phyloP scores from a whole-genome alignment of 192 early-diverging fungal species.

The Coemansia sp. region DNA sequence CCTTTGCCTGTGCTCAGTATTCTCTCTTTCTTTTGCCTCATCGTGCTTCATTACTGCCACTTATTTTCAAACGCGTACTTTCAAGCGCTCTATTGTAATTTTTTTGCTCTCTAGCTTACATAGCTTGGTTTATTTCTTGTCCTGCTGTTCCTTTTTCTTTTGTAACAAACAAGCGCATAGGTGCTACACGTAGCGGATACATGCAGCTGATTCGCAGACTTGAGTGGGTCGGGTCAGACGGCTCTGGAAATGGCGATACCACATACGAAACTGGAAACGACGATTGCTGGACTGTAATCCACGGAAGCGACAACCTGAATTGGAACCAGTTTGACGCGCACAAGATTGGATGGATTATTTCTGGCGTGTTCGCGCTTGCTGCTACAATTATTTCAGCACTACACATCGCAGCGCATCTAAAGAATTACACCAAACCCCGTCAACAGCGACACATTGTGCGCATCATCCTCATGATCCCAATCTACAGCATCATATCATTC shows the following conservation, averaged over 20 bases:
- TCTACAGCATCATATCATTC: conserved; percentile 70
- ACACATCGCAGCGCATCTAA: conserved; percentile 57
- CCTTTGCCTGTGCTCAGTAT: neutral
- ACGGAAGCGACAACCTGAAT: conserved; percentile 42
- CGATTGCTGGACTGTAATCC: conserved; percentile 51
- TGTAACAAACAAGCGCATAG: neutral
- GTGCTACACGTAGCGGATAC: neutral
- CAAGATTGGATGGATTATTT: conserved; percentile 63
- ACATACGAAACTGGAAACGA: conserved; percentile 31
- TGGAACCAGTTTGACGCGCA: conserved; percentile 58
- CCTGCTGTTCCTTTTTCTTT: neutral
- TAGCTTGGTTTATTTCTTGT: no score
- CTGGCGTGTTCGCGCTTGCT: conserved; percentile 56
- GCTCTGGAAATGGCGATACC: conserved; percentile 15
- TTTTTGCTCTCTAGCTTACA: no score
- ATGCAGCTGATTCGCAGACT: conserved; percentile 16
- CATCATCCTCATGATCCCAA: conserved; percentile 71
- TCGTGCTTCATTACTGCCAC: neutral
- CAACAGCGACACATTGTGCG: conserved; percentile 79
- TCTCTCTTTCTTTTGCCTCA: neutral
- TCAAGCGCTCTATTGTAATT: neutral
- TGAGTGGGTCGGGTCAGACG: conserved; percentile 40
- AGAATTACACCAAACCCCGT: conserved; percentile 62
- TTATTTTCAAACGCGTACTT: neutral
- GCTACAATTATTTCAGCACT: conserved; percentile 56